Conservation (phyloP, 352 stramenopile species). For the Pythium rhizo-oryzae region DNA sequence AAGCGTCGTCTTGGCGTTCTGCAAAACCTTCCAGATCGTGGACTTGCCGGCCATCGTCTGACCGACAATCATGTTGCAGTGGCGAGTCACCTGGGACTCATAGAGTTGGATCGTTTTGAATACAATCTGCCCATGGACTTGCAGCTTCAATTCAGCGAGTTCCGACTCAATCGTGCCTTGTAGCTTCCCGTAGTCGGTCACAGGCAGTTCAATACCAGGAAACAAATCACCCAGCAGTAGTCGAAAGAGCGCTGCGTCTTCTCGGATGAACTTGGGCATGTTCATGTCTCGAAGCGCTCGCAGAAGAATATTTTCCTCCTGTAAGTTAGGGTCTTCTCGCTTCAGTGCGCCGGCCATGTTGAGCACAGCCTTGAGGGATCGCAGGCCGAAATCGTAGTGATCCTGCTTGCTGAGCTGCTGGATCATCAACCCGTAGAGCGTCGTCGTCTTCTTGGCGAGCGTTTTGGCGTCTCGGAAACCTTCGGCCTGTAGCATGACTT, state of each 20-base stretch:
- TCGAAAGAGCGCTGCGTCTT: slow-evolving; percentile 93
- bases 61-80: slow-evolving; percentile 95
- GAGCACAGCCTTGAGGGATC: slow-evolving; percentile 85
- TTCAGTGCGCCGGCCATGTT: slow-evolving; percentile 90
- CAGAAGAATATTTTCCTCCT: slow-evolving; percentile 96
- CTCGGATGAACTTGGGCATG: slow-evolving; percentile 94
- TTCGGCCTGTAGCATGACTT: slow-evolving; percentile 89
- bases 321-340: slow-evolving; percentile 93
- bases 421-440: slow-evolving; percentile 87
- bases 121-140: slow-evolving; percentile 90
- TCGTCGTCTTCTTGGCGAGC: slow-evolving; percentile 86
- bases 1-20: slow-evolving; percentile 72
- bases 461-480: slow-evolving; percentile 83
- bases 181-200: slow-evolving; percentile 92
- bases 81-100: slow-evolving; percentile 94
- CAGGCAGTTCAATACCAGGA: slow-evolving; percentile 81
- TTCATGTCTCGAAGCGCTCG: slow-evolving; percentile 96
- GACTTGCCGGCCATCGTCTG: slow-evolving; percentile 91
- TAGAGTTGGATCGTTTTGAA: slow-evolving; percentile 97
- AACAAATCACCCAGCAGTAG: slow-evolving; percentile 92
- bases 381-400: slow-evolving; percentile 87
- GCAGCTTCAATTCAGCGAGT: slow-evolving; percentile 80
- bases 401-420: slow-evolving; percentile 89
- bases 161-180: slow-evolving; percentile 90
- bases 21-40: slow-evolving; percentile 85